Base-by-base conservation (phyloP, 2,329 filamentous ascomycete genomes). In the Balansia obtecta region DNA sequence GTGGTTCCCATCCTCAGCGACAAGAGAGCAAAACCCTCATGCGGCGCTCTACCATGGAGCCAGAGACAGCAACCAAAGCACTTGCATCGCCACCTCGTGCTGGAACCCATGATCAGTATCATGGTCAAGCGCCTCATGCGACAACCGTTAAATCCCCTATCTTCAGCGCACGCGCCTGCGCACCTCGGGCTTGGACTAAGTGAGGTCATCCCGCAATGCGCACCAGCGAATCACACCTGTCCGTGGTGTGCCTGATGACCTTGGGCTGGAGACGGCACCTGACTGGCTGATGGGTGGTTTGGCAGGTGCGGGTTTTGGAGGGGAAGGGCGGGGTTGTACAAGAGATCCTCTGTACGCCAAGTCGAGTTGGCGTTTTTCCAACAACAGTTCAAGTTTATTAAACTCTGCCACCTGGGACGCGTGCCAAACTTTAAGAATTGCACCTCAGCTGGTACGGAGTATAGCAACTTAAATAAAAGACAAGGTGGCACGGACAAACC, bases 241-340 rank as follows among this genome's bases (percentile, higher is more conserved):
- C 33, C 41, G 34, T 46, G 53, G 53, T 58, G 56, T 58, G 55
- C 53, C 56, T 55, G 56, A 56, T 58, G 56, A 58, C 56, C 56
- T 53, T 16, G 37, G 48, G 47, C 46, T 50, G 47, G 48, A 46
- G 43, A 46, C 50, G 51, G 52, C 57, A 58, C 46, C 57, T 59
- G 57, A 59, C 57, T 59, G 57, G 56, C 51, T 57, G 45, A 20
- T 52, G 49, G 53, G 16, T 30, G 37, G 49, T n/a, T n/a, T n/a
- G n/a, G n/a, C n/a, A n/a, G n/a, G n/a, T n/a, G n/a, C n/a, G n/a
- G n/a, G n/a, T n/a, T n/a, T n/a, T n/a, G n/a, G n/a, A n/a, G n/a
- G n/a, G n/a, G n/a, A n/a, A n/a, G n/a, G n/a, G n/a, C n/a, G n/a
- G n/a, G n/a, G n/a, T n/a, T n/a, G n/a, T n/a, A n/a, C n/a, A n/a